Conservation (phyloP, 768 basidiomycete species). For the Lentinula guzmanii region DNA sequence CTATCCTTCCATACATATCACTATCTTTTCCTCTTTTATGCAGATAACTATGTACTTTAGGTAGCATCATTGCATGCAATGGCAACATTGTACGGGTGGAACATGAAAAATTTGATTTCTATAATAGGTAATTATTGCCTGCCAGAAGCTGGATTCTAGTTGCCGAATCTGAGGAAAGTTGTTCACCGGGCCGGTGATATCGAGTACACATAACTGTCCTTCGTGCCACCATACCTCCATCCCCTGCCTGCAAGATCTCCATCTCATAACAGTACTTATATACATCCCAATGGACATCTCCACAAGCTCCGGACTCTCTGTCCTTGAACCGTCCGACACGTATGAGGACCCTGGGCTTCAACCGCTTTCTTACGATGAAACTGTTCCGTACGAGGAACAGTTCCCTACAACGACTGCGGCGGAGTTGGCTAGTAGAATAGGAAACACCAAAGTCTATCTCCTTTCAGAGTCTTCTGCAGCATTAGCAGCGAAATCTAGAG, state of each 20-base stretch:
- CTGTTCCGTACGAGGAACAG: conserved; percentile 57
- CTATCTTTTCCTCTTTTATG: too few species aligned
- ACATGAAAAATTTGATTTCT: too few species aligned
- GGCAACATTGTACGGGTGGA: too few species aligned
- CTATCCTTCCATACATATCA: too few species aligned
- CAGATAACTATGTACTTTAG: too few species aligned
- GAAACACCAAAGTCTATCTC: conserved; percentile 70
- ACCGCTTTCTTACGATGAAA: conserved; percentile 8
- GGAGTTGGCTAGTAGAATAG: conserved; percentile 60
- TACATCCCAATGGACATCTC: conserved; percentile 42
- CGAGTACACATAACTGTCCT: too few species aligned
- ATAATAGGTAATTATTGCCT: too few species aligned
- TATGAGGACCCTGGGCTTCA: background rate
- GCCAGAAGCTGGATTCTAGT: background rate
- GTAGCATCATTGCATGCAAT: too few species aligned
- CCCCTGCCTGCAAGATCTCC: too few species aligned
- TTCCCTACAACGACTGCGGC: conserved; percentile 27
- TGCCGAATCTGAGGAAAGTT: background rate
- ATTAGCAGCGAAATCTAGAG: conserved; percentile 30
- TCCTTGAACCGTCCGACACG: conserved; percentile 24
- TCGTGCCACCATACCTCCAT: too few species aligned
- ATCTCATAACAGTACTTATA: background rate
- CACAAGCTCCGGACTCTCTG: conserved; percentile 15
- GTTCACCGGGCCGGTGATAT: too few species aligned
- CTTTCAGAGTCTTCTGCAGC: conserved; percentile 59